Evolutionary conservation across 139 green algal genomes (phyloP).

Genomic region (Chlamydomonas sp.): DNA sequence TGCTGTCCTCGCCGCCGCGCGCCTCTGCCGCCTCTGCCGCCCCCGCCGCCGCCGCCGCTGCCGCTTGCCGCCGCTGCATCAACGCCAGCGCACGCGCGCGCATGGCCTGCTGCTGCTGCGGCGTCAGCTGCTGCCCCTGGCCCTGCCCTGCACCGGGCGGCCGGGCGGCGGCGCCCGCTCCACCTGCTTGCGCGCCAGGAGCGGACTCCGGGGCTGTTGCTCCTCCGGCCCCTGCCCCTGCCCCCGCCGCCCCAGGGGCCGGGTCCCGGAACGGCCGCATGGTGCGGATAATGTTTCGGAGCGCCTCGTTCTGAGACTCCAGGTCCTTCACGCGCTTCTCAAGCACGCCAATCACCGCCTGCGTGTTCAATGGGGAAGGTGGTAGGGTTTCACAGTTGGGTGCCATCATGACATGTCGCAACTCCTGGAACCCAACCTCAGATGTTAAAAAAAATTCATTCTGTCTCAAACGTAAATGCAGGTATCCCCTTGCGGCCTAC

Average conservation of each 20-base stretch:
- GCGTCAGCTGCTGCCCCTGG: no score
- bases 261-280: conserved; percentile 22
- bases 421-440: no score
- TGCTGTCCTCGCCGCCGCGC: no score
- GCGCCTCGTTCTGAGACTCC: conserved; percentile 34
- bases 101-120: no score
- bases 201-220: not conserved
- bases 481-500: not conserved
- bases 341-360: conserved; percentile 14
- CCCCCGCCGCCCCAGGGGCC: not conserved
- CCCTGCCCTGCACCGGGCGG: no score
- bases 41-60: no score
- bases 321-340: conserved; percentile 10
- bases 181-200: not conserved
- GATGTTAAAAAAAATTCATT: no score
- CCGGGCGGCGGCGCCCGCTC: not conserved
- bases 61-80: no score
- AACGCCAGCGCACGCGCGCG: no score
- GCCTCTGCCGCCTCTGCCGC: no score
- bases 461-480: no score
- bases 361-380: not conserved
- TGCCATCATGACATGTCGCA: not conserved
- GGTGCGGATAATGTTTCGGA: conserved; percentile 45
- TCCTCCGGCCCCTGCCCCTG: not conserved
- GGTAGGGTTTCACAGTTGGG: not conserved